A percentile compares a stretch with the other conserved stretches of the same genome.
These are phyloP conservation scores for Lactifluus piperatus DNA, from an alignment of 768 basidiomycete species.

Conservation along the genomic window DNA sequence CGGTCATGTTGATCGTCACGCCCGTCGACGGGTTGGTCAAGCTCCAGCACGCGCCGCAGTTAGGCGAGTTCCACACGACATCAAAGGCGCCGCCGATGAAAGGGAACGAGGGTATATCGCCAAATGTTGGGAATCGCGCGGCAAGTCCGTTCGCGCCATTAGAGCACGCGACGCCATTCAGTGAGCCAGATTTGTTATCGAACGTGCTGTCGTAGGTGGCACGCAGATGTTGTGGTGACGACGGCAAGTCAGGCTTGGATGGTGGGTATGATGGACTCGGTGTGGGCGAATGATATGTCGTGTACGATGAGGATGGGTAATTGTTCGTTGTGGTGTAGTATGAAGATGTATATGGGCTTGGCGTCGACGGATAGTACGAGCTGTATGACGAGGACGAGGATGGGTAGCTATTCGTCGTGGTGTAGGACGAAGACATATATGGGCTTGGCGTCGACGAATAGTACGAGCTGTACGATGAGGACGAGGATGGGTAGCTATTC, in stretches of 20 bases:
- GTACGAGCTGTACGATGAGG: neutral
- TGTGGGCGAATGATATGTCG: neutral
- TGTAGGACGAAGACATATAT: neutral
- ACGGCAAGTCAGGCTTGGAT: neutral
- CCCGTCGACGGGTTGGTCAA: conserved; percentile 37
- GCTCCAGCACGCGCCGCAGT: conserved; percentile 55
- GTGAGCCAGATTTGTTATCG: conserved; percentile 35
- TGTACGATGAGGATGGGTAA: neutral
- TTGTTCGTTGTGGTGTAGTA: neutral
- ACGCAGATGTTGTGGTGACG: neutral
- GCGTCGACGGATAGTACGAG: neutral
- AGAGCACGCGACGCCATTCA: conserved; percentile 41
- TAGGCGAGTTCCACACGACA: conserved; percentile 41
- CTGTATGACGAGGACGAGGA: neutral
- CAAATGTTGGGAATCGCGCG: conserved; percentile 41
- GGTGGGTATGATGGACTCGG: neutral
- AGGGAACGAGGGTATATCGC: conserved; percentile 47
- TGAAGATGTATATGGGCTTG: neutral
- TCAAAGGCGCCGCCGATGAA: conserved; percentile 48
- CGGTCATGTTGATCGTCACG: conserved; percentile 39
- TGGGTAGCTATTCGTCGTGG: neutral
- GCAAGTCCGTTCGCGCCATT: conserved; percentile 44
- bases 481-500: neutral
- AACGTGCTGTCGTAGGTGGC: conserved; percentile 40
- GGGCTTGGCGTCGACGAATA: neutral